These are phyloP conservation scores for Globisporangium ultimum DNA, from an alignment of 352 stramenopile species.

Conservation along the genomic window DNA sequence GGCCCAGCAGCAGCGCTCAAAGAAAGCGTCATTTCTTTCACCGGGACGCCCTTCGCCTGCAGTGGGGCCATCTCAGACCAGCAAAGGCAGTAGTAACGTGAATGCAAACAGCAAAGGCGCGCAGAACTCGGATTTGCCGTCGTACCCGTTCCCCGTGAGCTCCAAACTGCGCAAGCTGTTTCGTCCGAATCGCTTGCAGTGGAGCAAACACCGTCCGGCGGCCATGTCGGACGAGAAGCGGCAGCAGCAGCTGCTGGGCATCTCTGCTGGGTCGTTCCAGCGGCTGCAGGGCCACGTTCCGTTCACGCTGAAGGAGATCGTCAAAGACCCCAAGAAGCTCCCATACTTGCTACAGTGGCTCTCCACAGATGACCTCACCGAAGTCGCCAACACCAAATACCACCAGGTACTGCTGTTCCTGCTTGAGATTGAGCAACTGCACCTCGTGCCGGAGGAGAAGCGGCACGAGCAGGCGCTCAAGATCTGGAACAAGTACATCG, in stretches of 20 bases:
- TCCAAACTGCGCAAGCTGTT: slow-evolving; percentile 77
- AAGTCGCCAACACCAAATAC: slow-evolving; percentile 45
- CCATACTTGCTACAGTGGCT: slow-evolving; percentile 80
- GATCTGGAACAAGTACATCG: slow-evolving; percentile 88
- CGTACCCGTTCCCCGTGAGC: slow-evolving; percentile 66
- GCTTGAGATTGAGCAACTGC: slow-evolving; percentile 78
- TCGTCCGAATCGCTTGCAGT: slow-evolving; percentile 56
- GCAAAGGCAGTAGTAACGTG: neutral
- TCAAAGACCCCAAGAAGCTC: slow-evolving; percentile 84
- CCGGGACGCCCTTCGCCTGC: slow-evolving; percentile 2
- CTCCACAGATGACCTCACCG: slow-evolving; percentile 38
- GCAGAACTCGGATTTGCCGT: slow-evolving; percentile 15
- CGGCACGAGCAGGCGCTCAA: slow-evolving; percentile 69
- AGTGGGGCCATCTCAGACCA: neutral
- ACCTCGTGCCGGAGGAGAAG: slow-evolving; percentile 65
- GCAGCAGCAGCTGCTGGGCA: slow-evolving; percentile 35
- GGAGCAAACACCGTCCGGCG: slow-evolving; percentile 25
- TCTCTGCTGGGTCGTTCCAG: slow-evolving; percentile 64
- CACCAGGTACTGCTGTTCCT: slow-evolving; percentile 85
- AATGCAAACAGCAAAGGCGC: neutral
- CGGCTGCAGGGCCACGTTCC: slow-evolving; percentile 74
- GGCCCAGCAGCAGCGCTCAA: slow-evolving; percentile 16
- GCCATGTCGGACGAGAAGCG: slow-evolving; percentile 8
- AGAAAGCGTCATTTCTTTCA: slow-evolving; percentile 26
- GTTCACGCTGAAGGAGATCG: slow-evolving; percentile 81